A percentile compares a stretch with the other conserved stretches of the same genome.
Evolutionary conservation across 2,329 filamentous ascomycete species (phyloP).

Genomic region (Ceratocystis destructans): DNA sequence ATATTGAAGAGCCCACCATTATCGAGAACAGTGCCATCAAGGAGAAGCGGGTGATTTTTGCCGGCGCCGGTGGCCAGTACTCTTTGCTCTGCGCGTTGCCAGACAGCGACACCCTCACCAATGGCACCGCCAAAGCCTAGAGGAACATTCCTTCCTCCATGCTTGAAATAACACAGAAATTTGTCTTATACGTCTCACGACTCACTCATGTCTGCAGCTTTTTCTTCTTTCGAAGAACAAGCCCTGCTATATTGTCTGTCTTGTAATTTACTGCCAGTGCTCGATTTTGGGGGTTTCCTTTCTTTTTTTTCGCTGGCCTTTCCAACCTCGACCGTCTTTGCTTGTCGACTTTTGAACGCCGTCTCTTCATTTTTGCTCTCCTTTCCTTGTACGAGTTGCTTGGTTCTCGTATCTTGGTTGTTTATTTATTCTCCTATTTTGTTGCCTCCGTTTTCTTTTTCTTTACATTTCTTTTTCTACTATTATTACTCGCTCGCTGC

Average conservation of each 20-base stretch:
- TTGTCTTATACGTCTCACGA: neutral
- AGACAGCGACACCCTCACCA: slow-evolving; percentile 22
- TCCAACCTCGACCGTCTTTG: neutral
- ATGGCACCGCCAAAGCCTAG: slow-evolving; percentile 23
- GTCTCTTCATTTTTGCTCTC: neutral
- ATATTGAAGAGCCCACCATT: slow-evolving; percentile 46
- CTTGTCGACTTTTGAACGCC: neutral
- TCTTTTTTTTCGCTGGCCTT: neutral
- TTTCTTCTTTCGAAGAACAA: neutral
- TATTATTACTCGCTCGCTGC: neutral
- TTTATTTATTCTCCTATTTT: slow-evolving; percentile 4
- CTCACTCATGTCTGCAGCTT: neutral
- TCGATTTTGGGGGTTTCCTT: neutral
- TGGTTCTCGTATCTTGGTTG: slow-evolving; percentile 6
- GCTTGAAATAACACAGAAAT: neutral
- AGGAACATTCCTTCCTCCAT: neutral
- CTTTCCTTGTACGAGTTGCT: neutral
- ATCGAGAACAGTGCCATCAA: slow-evolving; percentile 66
- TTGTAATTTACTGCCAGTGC: neutral
- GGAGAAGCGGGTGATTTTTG: slow-evolving; percentile 59
- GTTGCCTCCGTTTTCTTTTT: neutral
- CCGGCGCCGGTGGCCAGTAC: slow-evolving; percentile 82
- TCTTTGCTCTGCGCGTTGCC: slow-evolving; percentile 44
- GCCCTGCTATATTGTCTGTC: neutral
- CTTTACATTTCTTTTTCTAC: neutral